A percentile compares a stretch with the other conserved stretches of the same genome.
Conservation (phyloP, 352 stramenopile genomes). For the Globisporangium middletonii region DNA sequence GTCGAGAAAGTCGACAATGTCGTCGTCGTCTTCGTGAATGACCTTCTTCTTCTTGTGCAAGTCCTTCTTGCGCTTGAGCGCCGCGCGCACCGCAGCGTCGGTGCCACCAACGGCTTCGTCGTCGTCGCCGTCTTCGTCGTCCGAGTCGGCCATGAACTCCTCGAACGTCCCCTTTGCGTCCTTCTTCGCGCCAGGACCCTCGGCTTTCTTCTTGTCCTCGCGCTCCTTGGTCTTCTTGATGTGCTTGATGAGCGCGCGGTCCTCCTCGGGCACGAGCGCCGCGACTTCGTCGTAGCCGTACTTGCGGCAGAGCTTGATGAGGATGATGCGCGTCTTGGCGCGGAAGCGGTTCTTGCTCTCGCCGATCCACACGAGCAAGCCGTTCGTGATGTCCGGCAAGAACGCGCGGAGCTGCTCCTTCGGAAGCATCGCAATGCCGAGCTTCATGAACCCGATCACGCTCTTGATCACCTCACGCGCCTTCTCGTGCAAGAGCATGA, state of each 20-base stretch:
- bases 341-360: constrained; percentile 95
- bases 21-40: constrained; percentile 75
- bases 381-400: constrained; percentile 89
- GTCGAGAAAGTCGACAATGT: constrained; percentile 93
- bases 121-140: constrained; percentile 75
- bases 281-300: constrained; percentile 92
- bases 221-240: constrained; percentile 95
- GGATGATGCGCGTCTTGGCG: constrained; percentile 93
- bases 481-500: constrained; percentile 91
- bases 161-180: constrained; percentile 46
- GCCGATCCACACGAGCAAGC: constrained; percentile 91
- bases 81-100: constrained; percentile 75
- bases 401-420: constrained; percentile 88
- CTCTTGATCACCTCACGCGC: constrained; percentile 95
- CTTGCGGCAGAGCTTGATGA: constrained; percentile 93
- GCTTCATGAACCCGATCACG: constrained; percentile 95
- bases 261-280: constrained; percentile 84
- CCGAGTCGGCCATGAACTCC: constrained; percentile 77
- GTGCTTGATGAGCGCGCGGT: constrained; percentile 91
- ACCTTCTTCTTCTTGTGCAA: constrained; percentile 71
- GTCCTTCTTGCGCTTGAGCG: constrained; percentile 76
- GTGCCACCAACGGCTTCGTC: constrained; percentile 55
- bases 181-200: constrained; percentile 52
- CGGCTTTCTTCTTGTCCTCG: constrained; percentile 84
- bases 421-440: constrained; percentile 89